These are phyloP conservation scores for Lonicera japonica DNA, from an alignment of 129 eudicot species.

Conservation along the genomic window DNA sequence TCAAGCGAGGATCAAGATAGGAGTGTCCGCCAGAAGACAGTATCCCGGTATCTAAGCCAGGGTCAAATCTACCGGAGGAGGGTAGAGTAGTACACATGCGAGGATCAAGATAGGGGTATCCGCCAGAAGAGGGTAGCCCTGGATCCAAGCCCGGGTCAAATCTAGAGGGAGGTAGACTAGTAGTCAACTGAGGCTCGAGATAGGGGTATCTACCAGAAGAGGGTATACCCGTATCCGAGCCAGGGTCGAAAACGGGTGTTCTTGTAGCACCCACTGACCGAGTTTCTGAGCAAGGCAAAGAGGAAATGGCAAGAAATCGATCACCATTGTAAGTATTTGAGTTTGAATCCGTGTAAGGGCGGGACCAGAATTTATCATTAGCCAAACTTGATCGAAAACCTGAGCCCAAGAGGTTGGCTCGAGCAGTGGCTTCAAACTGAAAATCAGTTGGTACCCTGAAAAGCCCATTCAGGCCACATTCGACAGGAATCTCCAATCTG, in stretches of 20 bases:
- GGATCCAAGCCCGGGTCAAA: slow-evolving; percentile 9
- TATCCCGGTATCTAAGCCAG: background rate
- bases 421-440: slow-evolving; percentile 27
- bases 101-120: slow-evolving; percentile 9
- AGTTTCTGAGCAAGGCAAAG: slow-evolving; percentile 39
- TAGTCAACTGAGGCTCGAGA: slow-evolving; percentile 16
- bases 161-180: too few relatives aligned
- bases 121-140: slow-evolving; percentile 19
- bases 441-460: slow-evolving; percentile 77
- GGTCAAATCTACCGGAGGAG: too few relatives aligned
- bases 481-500: slow-evolving; percentile 40
- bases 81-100: background rate
- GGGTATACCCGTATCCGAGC: slow-evolving; percentile 6
- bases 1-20: slow-evolving; percentile 12
- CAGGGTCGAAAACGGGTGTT: slow-evolving; percentile 4
- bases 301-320: slow-evolving; percentile 24
- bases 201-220: slow-evolving; percentile 11
- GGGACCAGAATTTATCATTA: slow-evolving; percentile 19
- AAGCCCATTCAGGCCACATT: slow-evolving; percentile 34
- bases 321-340: slow-evolving; percentile 28
- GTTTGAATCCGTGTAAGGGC: slow-evolving; percentile 37
- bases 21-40: slow-evolving; percentile 10
- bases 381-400: slow-evolving; percentile 31
- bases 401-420: slow-evolving; percentile 18
- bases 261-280: slow-evolving; percentile 24